Evolutionary conservation across 768 basidiomycete species (phyloP).

Genomic region (Leccinum barrowsii): DNA sequence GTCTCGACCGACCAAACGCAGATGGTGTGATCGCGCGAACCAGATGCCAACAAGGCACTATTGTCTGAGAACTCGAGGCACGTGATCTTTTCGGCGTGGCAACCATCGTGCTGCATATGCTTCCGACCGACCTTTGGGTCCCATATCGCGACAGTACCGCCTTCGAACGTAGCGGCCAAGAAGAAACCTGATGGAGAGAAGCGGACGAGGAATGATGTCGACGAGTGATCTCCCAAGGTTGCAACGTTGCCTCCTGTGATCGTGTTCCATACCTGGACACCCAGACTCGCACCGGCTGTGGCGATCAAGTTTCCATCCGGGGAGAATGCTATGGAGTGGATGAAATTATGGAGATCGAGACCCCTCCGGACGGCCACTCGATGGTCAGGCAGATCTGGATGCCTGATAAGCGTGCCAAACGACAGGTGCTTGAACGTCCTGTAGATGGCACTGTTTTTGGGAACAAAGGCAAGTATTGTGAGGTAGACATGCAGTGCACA

Average conservation of each 20-base stretch:
- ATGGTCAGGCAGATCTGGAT: not conserved
- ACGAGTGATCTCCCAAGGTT: slow-evolving; percentile 13
- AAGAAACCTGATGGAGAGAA: slow-evolving; percentile 21
- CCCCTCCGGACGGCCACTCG: not conserved
- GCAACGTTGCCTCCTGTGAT: slow-evolving; percentile 22
- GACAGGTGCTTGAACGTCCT: slow-evolving; percentile 10
- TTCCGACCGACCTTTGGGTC: slow-evolving; percentile 19
- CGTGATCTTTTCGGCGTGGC: slow-evolving; percentile 10
- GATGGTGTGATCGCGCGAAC: slow-evolving; percentile 13
- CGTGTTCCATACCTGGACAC: slow-evolving; percentile 22
- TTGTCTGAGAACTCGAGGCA: slow-evolving; percentile 22
- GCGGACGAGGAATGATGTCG: slow-evolving; percentile 8
- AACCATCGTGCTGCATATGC: slow-evolving; percentile 13
- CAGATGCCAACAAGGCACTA: slow-evolving; percentile 16
- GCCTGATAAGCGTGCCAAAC: not conserved
- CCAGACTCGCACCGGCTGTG: slow-evolving; percentile 11
- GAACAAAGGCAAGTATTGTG: slow-evolving; percentile 6
- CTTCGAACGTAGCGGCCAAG: slow-evolving; percentile 17
- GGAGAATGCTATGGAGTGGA: slow-evolving; percentile 18
- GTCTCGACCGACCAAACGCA: slow-evolving; percentile 24
- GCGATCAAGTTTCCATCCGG: slow-evolving; percentile 14
- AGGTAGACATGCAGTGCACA: slow-evolving; percentile 20
- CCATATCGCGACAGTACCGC: slow-evolving; percentile 16
- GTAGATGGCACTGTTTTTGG: not conserved
- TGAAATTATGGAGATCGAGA: not conserved